Evolutionary conservation across 148 eudicot genomes (phyloP).

Genomic region (Agrostemma githago): DNA sequence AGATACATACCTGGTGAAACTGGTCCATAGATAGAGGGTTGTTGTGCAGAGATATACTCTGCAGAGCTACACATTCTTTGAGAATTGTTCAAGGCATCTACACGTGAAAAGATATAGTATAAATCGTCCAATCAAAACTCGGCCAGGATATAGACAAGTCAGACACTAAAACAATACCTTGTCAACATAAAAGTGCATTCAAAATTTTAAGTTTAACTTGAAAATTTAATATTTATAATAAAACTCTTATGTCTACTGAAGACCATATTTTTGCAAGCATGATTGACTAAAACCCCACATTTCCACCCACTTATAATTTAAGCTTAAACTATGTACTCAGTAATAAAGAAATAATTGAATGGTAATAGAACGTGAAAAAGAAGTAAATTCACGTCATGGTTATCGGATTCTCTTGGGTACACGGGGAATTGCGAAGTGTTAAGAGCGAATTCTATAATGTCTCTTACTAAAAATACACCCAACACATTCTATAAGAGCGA

Average conservation of each 20-base stretch:
- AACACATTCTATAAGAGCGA: too few species aligned
- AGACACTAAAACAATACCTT: background rate
- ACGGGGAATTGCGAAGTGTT: too few species aligned
- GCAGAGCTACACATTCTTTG: slow-evolving; percentile 81
- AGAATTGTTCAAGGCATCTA: slow-evolving; percentile 77
- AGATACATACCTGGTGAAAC: slow-evolving; percentile 63
- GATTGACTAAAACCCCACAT: background rate
- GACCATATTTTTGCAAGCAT: background rate
- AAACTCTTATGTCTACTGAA: background rate
- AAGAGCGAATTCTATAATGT: too few species aligned
- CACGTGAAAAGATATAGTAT: slow-evolving; percentile 1
- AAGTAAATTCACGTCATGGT: too few species aligned
- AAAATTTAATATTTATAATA: background rate
- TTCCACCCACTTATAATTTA: background rate
- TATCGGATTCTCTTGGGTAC: too few species aligned
- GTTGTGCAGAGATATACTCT: slow-evolving; percentile 75
- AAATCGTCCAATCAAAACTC: background rate
- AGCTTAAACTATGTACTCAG: too few species aligned
- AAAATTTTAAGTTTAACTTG: too few species aligned
- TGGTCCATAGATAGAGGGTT: slow-evolving; percentile 94
- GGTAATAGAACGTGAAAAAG: background rate
- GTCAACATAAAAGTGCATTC: background rate
- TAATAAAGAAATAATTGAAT: background rate
- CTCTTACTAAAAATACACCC: too few species aligned
- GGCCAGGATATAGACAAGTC: background rate